Conservation (phyloP, 2,329 filamentous ascomycete genomes). For the Pseudocercospora musae region DNA sequence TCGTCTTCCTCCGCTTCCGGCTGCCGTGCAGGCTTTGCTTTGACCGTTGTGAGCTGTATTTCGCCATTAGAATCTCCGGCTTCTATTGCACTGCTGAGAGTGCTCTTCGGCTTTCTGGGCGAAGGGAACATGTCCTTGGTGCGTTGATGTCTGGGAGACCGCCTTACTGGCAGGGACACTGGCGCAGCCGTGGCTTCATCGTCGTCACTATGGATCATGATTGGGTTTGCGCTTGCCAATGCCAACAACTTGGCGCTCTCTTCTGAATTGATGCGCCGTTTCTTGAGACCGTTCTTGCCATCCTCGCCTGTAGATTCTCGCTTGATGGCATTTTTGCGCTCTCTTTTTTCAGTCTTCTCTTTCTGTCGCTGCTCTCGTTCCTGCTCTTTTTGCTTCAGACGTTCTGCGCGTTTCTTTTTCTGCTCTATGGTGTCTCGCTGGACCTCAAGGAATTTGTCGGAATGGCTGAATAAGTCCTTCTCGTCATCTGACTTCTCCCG, state of each 20-base stretch:
- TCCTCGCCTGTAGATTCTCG: conserved; percentile 26
- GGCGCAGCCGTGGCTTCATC: conserved; percentile 8
- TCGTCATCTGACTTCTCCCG: conserved; percentile 13
- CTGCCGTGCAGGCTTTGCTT: neutral
- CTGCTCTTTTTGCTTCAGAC: conserved; percentile 31
- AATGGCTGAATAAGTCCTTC: conserved; percentile 44
- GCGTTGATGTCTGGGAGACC: conserved; percentile 15
- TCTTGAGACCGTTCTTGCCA: conserved; percentile 21
- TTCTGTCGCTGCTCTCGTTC: conserved; percentile 28
- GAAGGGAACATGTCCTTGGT: conserved; percentile 13
- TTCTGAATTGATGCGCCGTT: conserved; percentile 29
- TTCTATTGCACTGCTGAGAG: conserved; percentile 6
- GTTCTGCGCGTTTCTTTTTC: conserved; percentile 36
- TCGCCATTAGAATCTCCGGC: conserved; percentile 22
- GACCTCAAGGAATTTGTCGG: conserved; percentile 38
- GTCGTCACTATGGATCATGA: conserved; percentile 13
- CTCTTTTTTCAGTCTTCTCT: conserved; percentile 33
- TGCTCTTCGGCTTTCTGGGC: conserved; percentile 5
- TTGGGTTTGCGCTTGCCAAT: conserved; percentile 16
- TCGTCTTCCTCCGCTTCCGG: conserved; percentile 32
- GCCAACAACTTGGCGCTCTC: conserved; percentile 25
- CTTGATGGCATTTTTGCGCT: conserved; percentile 29
- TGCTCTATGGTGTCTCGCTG: conserved; percentile 18
- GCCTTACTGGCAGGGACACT: conserved; percentile 10
- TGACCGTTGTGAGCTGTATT: conserved; percentile 6